These are phyloP conservation scores for Durio zibethinus DNA, from an alignment of 345 rosid species.

Conservation along the genomic window DNA sequence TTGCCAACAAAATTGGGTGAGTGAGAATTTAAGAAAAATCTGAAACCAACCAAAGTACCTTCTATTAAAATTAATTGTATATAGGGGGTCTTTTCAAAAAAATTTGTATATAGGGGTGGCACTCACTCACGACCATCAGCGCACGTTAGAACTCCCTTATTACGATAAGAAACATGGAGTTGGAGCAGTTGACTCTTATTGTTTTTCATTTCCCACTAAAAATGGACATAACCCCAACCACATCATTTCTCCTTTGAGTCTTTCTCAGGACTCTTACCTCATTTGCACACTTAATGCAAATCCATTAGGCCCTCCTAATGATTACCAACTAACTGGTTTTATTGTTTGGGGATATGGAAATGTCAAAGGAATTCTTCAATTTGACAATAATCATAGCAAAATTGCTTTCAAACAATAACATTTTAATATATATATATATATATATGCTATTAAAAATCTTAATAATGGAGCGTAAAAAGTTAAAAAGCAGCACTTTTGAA, in stretches of 20 bases:
- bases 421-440: not conserved
- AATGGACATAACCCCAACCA: slow-evolving; percentile 38
- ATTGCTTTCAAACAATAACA: not conserved
- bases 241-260: slow-evolving; percentile 15
- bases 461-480: not conserved
- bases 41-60: not conserved
- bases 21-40: not conserved
- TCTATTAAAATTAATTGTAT: not conserved
- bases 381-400: not conserved
- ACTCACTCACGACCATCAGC: slow-evolving; percentile 11
- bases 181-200: slow-evolving; percentile 22
- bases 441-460: not conserved
- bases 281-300: slow-evolving; percentile 1
- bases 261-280: slow-evolving; percentile 2
- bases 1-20: not conserved
- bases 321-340: not conserved
- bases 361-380: not conserved
- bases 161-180: not conserved
- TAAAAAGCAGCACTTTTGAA: not conserved
- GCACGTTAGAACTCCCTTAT: slow-evolving; percentile 4
- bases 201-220: slow-evolving; percentile 38
- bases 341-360: not conserved
- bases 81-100: too few relatives aligned
- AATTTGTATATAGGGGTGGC: not conserved
- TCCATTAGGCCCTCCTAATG: not conserved